Conservation (phyloP, 2,329 filamentous ascomycete species). For the Zymoseptoria pseudotritici region DNA sequence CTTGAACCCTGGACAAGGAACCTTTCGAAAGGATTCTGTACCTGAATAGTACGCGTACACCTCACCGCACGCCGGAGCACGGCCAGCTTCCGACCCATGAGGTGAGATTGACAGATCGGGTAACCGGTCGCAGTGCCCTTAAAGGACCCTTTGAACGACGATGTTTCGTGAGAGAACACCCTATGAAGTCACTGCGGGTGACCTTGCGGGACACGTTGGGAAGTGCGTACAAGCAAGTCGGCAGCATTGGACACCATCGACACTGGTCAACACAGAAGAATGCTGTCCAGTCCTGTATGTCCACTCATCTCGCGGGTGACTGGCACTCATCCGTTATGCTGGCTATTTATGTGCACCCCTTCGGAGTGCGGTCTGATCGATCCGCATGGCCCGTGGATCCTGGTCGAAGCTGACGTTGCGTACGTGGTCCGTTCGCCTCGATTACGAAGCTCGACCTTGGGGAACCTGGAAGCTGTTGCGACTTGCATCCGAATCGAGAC, state of each 20-base stretch:
- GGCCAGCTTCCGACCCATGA: neutral
- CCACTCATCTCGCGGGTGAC: neutral
- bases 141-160: too few relatives aligned
- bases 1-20: neutral
- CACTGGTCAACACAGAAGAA: too few relatives aligned
- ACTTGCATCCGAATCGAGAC: neutral
- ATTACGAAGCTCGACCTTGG: neutral
- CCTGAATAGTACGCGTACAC: neutral
- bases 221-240: too few relatives aligned
- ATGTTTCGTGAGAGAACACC: too few relatives aligned
- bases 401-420: neutral
- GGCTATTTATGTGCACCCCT: neutral
- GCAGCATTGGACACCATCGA: too few relatives aligned
- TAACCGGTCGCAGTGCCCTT: neutral
- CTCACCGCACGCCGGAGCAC: neutral
- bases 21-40: neutral
- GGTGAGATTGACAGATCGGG: neutral
- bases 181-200: too few relatives aligned
- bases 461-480: neutral
- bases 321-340: neutral
- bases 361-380: neutral
- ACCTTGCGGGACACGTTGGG: too few relatives aligned
- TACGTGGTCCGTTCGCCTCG: neutral
- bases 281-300: too few relatives aligned
- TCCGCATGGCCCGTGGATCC: neutral